A percentile compares a stretch with the other conserved stretches of the same genome.
phyloP scores from a whole-genome alignment of 2,329 filamentous ascomycete species.

The Cadophora luteo-olivacea region DNA sequence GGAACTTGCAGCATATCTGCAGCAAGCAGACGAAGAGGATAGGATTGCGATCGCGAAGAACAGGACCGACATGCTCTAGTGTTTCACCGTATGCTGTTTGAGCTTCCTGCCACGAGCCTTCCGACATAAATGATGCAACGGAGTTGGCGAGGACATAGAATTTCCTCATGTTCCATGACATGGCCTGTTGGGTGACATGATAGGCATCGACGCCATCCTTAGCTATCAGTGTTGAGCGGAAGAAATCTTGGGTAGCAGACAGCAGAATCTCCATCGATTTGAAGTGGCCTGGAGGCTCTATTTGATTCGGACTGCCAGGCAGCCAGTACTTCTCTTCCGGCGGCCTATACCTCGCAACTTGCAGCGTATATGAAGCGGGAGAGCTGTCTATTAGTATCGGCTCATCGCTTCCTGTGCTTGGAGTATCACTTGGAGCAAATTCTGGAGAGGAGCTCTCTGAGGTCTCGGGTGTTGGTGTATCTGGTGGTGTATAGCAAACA shows the following conservation, averaged over 20 bases:
- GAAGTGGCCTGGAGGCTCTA: neutral
- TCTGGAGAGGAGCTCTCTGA: conserved; percentile 8
- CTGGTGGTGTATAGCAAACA: conserved; percentile 18
- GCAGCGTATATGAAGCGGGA: neutral
- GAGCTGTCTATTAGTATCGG: conserved; percentile 4
- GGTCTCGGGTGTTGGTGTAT: conserved; percentile 11
- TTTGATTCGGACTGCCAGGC: conserved; percentile 7
- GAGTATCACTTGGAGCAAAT: conserved; percentile 1
- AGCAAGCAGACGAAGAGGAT: conserved; percentile 15
- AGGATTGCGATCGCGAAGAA: conserved; percentile 10
- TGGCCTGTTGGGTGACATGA: conserved; percentile 8
- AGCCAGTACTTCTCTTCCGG: conserved; percentile 13
- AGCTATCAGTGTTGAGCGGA: neutral
- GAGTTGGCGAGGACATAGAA: conserved; percentile 17
- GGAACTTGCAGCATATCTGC: conserved; percentile 18
- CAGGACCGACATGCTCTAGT: conserved; percentile 12
- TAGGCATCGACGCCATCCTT: conserved; percentile 11
- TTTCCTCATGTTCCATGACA: conserved; percentile 16
- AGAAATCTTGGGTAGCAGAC: conserved; percentile 10
- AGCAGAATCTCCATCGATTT: conserved; percentile 9
- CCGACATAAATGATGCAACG: conserved; percentile 7
- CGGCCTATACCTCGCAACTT: neutral
- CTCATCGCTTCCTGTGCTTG: conserved; percentile 9
- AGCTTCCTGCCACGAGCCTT: conserved; percentile 11
- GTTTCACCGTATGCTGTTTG: conserved; percentile 15